Base-by-base conservation (phyloP, 148 eudicot species). In the Camellia granthamiana region DNA sequence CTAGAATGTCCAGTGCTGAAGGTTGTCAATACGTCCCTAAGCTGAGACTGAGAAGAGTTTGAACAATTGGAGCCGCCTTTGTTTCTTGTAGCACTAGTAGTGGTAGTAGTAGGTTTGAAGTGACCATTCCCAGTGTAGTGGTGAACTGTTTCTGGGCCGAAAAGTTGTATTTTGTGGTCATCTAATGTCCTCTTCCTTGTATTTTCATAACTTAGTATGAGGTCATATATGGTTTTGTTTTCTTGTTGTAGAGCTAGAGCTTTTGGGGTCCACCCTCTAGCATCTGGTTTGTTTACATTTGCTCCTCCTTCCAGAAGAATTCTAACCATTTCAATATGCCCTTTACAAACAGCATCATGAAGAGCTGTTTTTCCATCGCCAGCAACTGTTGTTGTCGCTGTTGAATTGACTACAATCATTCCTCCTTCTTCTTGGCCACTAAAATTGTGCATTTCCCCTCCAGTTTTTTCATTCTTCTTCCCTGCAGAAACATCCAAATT, bases 241-340 rank as follows among this genome's bases (percentile, higher is more conserved):
- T 51, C 89, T 72, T 83, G 79, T 63, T 81, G 75, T 78, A 77
- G 75, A 60, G 91, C 81, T 78, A 77, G 63, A 38, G 79, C 81
- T 59, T 80, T 81, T 67, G 86, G 80, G 18, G 69, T 82, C 84
- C 84, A 82, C 47, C 79, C 84, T 68, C 74, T 80, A 43, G 54
- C 65, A 77, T 83, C 84, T 54, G 72, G 83, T 71, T 78, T 75
- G 56, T 90, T 71, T 19, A 60, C 66, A 77, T 80, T 75, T 81
- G 85, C 84, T 76, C 81, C 84, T 62, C 71, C 79, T 81, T 86
- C 88, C 65, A 86, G 78, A 78, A 74, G 77, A 74, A 87, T 72
- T 75, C 77, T 84, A 15, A 84, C 85, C 79, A 81, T 87, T 62
- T 78, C 81, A 71, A 80, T 21, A 19, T 91, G 83, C 52, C 86